These are phyloP conservation scores for Aspergillus cavernicola DNA, from an alignment of 495 filamentous ascomycete genomes.

Conservation along the genomic window DNA sequence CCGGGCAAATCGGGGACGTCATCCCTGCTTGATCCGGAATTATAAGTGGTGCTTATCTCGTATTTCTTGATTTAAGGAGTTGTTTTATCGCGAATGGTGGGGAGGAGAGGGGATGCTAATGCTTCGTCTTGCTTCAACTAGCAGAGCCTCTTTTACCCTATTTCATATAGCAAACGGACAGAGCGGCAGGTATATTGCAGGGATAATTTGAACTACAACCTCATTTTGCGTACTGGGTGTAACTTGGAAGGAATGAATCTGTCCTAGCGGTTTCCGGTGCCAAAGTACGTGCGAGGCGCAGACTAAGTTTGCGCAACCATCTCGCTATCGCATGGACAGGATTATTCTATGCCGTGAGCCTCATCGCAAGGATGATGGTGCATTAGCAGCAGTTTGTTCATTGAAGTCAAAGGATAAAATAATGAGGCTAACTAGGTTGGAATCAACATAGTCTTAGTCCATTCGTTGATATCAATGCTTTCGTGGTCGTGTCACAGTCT, in stretches of 20 bases:
- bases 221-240: no score
- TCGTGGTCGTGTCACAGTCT: slow-evolving; percentile 1
- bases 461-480: not conserved
- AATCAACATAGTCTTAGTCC: no score
- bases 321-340: not conserved
- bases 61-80: not conserved
- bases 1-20: not conserved
- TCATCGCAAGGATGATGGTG: not conserved
- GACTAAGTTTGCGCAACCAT: not conserved
- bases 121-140: not conserved
- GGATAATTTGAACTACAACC: no score
- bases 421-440: no score
- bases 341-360: not conserved
- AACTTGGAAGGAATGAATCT: no score
- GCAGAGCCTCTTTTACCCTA: slow-evolving; percentile 1
- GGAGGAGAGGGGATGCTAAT: no score
- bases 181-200: not conserved
- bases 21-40: not conserved
- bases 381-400: not conserved
- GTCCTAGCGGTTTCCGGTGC: not conserved
- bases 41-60: not conserved
- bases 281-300: not conserved
- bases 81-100: not conserved
- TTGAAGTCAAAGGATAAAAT: no score
- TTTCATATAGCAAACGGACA: no score